Conservation (phyloP, 805 yeast species). For the Yamadazyma tumulicola region DNA sequence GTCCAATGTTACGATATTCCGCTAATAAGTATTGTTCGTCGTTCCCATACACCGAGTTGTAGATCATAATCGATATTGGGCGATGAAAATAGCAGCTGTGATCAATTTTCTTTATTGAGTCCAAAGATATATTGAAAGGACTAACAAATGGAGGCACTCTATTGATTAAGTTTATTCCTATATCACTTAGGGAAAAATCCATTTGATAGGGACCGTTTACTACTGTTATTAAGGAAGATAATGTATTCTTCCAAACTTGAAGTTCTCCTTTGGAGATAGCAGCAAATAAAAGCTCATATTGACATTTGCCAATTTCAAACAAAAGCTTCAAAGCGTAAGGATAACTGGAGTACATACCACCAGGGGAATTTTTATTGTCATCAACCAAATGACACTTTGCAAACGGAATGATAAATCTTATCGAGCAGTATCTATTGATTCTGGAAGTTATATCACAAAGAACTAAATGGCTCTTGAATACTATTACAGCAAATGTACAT, state of each 20-base stretch:
- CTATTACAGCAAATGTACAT: conserved; percentile 29
- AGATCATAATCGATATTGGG: conserved; percentile 7
- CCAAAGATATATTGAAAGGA: conserved; percentile 18
- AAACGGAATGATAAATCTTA: conserved; percentile 49
- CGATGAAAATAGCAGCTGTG: conserved; percentile 9
- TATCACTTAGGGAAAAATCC: conserved; percentile 12
- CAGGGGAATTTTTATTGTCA: conserved; percentile 19
- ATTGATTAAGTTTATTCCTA: conserved; percentile 7
- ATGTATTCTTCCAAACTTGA: conserved; percentile 37
- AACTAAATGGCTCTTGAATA: conserved; percentile 52
- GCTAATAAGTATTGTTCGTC: background rate
- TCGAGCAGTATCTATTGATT: conserved; percentile 20
- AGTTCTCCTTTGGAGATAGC: conserved; percentile 26
- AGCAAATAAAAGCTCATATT: conserved; percentile 41
- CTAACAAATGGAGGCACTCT: conserved; percentile 14
- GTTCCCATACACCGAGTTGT: conserved; percentile 4
- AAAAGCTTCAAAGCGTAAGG: conserved; percentile 38
- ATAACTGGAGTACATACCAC: conserved; percentile 29
- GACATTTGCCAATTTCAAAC: conserved; percentile 41
- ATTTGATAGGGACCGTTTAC: conserved; percentile 26
- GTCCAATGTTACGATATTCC: conserved; percentile 5
- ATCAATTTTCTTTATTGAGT: background rate
- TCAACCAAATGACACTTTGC: conserved; percentile 24
- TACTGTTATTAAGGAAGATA: conserved; percentile 17
- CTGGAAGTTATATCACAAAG: conserved; percentile 19